Conservation (phyloP, 768 basidiomycete species). For the Mycena capillaripes region DNA sequence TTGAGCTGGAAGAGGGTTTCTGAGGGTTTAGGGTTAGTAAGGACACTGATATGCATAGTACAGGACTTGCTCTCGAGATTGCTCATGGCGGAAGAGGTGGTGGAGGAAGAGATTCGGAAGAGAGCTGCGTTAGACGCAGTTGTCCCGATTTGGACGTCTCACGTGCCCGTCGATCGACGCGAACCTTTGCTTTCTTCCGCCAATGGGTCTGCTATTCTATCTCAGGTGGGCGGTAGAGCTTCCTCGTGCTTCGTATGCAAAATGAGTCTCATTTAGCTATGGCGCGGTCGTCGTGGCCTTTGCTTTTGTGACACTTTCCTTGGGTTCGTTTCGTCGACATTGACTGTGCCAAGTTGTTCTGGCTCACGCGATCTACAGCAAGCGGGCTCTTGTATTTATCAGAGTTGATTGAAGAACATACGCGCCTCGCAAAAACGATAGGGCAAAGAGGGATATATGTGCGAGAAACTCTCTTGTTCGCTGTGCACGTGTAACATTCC, state of each 20-base stretch:
- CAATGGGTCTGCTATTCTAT: constrained; percentile 71
- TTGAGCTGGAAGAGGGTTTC: constrained; percentile 99
- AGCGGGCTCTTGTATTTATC: constrained; percentile 95
- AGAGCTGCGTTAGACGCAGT: constrained; percentile 27
- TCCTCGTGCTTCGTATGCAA: background rate
- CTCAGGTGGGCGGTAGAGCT: constrained; percentile 63
- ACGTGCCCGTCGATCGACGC: background rate
- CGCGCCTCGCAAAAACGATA: constrained; percentile 81
- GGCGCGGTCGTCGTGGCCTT: constrained; percentile 83
- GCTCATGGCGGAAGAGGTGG: constrained; percentile 64
- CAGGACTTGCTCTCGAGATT: constrained; percentile 87
- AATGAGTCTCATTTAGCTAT: constrained; percentile 63
- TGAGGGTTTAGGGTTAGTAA: constrained; percentile 58
- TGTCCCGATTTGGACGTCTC: constrained; percentile 14
- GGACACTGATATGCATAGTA: constrained; percentile 10
- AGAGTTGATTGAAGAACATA: constrained; percentile 96
- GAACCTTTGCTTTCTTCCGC: constrained; percentile 1
- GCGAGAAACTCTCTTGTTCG: constrained; percentile 48
- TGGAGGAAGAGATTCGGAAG: background rate
- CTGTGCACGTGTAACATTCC: constrained; percentile 22
- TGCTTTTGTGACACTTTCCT: constrained; percentile 90
- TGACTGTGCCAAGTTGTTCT: background rate
- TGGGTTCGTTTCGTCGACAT: constrained; percentile 75
- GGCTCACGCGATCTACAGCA: constrained; percentile 61
- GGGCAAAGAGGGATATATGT: constrained; percentile 94